Evolutionary conservation across 2,329 filamentous ascomycete species (phyloP), one percentile per base, ranked within the genome.

Genomic region (Penicillium sp.): DNA sequence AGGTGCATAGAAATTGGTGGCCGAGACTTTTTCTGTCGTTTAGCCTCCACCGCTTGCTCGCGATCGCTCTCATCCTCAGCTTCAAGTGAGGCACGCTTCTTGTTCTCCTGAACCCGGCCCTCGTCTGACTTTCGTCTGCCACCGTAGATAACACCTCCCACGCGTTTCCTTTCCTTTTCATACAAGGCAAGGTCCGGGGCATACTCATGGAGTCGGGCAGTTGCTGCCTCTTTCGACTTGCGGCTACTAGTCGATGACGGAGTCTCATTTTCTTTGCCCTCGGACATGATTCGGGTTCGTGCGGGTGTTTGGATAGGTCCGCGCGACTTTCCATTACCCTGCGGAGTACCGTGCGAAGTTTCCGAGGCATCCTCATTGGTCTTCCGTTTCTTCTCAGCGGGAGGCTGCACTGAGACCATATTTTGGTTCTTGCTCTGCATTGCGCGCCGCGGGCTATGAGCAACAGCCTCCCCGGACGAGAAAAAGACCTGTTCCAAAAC

Each of bases 131-230:
- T 72, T 24, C 72, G 69, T 57, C 75, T 66, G 13, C 78, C 76
- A 26, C 81, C 81, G 56, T 83, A 79, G 10, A 80, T 72, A 3
- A 85, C 79, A 35, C 82, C 82, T 13, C 82, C 82, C 40, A 78
- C 79, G 19, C 93, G 82, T 72, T 95, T 96, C 74, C 81, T 88
- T 71, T 98, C 93, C 65, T 93, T 95, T 63, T 97, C 86, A 62
- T 93, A 98, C 29, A 94, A 74, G 2, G 84, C 85, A 62, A 97
- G 89, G 63, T 98, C 93, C 0, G 84, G 80, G 1, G 87, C 89
- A 50, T 91, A 75, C 32, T 81, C 79, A 47, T 93, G 87, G 7
- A 97, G 72, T 56, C 81, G 83, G 31, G 83, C 80, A n/a, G 85
- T 72, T 12, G 93, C 93, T 62, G 86, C 85, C 35, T 85, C 83